phyloP scores from a whole-genome alignment of 176 grass and related monocot genomes.

The Phragmites australis region DNA sequence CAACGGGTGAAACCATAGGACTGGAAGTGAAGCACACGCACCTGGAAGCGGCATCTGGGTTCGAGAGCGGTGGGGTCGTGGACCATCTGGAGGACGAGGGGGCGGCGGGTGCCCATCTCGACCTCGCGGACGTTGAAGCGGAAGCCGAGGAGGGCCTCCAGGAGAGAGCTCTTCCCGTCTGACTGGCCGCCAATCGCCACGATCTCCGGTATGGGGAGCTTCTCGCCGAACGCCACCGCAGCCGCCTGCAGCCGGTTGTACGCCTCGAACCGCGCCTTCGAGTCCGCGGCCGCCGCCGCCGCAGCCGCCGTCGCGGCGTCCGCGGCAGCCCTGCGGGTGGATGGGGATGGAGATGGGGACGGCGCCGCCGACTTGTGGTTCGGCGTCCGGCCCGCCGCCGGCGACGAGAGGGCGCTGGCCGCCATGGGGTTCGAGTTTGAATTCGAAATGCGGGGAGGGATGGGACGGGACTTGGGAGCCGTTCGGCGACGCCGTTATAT shows the following conservation, averaged over 20 bases:
- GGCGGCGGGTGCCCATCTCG: slow-evolving; percentile 94
- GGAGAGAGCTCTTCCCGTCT: slow-evolving; percentile 92
- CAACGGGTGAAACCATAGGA: background rate
- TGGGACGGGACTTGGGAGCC: background rate
- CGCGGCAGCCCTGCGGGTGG: slow-evolving; percentile 22
- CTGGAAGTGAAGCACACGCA: slow-evolving; percentile 13
- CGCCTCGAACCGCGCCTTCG: slow-evolving; percentile 85
- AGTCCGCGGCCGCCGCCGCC: slow-evolving; percentile 41
- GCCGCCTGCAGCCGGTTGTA: slow-evolving; percentile 97
- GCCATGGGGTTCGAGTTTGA: slow-evolving; percentile 44
- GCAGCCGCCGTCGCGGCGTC: slow-evolving; percentile 38
- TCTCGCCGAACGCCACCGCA: slow-evolving; percentile 88
- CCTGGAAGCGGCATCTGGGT: slow-evolving; percentile 95
- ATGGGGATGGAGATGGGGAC: slow-evolving; percentile 40
- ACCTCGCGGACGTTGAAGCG: slow-evolving; percentile 98
- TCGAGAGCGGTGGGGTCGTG: slow-evolving; percentile 85
- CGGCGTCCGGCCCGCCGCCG: slow-evolving; percentile 54
- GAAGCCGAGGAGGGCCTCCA: slow-evolving; percentile 92
- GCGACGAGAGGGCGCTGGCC: slow-evolving; percentile 41
- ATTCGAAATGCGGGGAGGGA: slow-evolving; percentile 53
- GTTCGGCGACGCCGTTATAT: slow-evolving; percentile 24
- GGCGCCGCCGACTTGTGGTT: slow-evolving; percentile 36
- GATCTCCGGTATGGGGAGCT: slow-evolving; percentile 94
- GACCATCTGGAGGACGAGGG: slow-evolving; percentile 98
- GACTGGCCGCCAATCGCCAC: slow-evolving; percentile 87